phyloP scores from a whole-genome alignment of 257 asterid genomes.

The Echites panduratus region DNA sequence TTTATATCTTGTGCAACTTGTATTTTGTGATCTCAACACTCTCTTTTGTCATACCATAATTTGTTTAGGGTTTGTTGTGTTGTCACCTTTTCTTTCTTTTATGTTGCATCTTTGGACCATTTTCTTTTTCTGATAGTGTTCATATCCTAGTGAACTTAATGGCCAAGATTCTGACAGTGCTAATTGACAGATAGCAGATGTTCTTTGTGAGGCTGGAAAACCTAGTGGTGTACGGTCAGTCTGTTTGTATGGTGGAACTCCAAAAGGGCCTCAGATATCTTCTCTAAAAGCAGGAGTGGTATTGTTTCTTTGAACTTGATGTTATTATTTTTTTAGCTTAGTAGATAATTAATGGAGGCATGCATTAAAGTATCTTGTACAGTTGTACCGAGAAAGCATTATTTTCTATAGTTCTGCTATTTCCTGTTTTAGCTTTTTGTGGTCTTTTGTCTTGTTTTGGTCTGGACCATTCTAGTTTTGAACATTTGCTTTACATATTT shows the following conservation, averaged over 20 bases:
- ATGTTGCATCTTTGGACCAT: neutral
- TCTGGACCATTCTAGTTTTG: neutral
- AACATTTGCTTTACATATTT: neutral
- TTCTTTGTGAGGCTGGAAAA: slow-evolving; percentile 84
- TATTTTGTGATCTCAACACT: neutral
- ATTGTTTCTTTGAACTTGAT: slow-evolving; percentile 25
- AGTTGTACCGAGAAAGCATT: neutral
- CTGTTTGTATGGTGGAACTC: slow-evolving; percentile 87
- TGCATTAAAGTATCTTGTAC: neutral
- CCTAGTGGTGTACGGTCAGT: slow-evolving; percentile 70
- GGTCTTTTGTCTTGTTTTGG: neutral
- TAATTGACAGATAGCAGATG: slow-evolving; percentile 66
- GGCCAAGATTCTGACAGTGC: slow-evolving; percentile 13
- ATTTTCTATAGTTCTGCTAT: neutral
- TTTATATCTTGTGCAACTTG: neutral
- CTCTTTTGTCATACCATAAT: neutral
- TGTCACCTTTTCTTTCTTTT: too few species aligned
- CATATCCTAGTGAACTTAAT: neutral
- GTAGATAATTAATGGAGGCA: neutral
- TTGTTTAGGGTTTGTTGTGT: neutral
- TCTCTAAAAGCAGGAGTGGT: slow-evolving; percentile 90
- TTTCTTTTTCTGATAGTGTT: neutral
- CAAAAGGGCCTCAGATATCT: slow-evolving; percentile 88
- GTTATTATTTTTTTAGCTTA: slow-evolving; percentile 2
- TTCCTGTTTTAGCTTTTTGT: neutral